Base-by-base conservation (phyloP, 768 basidiomycete species). In the Cyclocybe cylindracea region DNA sequence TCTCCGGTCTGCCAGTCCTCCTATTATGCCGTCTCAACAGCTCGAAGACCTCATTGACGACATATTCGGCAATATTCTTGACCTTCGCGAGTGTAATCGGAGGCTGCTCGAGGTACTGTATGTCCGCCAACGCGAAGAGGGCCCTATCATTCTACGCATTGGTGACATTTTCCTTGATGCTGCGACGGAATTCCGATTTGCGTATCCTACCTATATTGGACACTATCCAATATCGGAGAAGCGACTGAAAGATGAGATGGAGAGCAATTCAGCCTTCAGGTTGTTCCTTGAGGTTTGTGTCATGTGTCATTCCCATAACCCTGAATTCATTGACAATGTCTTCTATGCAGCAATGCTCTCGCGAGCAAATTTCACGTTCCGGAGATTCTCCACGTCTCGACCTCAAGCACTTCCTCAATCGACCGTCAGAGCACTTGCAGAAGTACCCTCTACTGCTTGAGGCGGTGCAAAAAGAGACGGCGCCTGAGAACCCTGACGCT, bases 141-240 rank as follows among this genome's bases (percentile, higher is more conserved):
- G 80, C 0, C 87, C 89, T 0, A 80, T 97, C 46, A 91, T 98
- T 34, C 79, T 85, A 54, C 78, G 81, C 38, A 89, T 98, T 18
- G 95, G 96, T 0, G 94, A 96, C 62, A 82, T 97, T 42, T 92
- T 96, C 65, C 74, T 97, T 36, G 82, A 87, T 24, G 87, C 89
- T 5, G 94, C 94, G 0, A 83, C 89, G 5, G 90, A 94, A 61
- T 97, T 97, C 72, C 80, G 91, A 39, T 74, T 85, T 34, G 86
- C 87, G 2, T 98, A 98, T 64, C 91, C 93, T 2, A 79, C 79
- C 5, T 97, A 95, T 60, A 80, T 92, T 33, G 91, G 90, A 1
- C 86, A 90, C 66, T 78, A 93, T 39, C 93, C 92, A 1, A 70
- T 86, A 6, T 94, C 92, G 1, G 94, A 95, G 70, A 90, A 89